These are phyloP conservation scores for Tetrapisispora namnaoensis DNA, from an alignment of 805 yeast genomes.

Conservation along the genomic window DNA sequence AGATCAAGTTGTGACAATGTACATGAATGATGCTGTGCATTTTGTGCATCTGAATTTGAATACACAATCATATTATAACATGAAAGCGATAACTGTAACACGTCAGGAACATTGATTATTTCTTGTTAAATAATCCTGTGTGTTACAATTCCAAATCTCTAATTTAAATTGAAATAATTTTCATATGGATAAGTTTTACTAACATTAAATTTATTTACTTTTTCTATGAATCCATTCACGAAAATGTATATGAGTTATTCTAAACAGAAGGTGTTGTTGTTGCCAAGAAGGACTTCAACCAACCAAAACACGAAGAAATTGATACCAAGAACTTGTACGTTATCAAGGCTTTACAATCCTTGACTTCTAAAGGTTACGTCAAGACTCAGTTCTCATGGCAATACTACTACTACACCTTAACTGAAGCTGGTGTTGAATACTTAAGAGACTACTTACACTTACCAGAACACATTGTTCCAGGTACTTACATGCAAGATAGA, in stretches of 20 bases:
- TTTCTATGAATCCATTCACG: not conserved
- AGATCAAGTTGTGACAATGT: too few relatives aligned
- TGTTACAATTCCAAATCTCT: too few relatives aligned
- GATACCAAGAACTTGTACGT: slow-evolving; percentile 96
- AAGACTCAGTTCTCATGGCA: slow-evolving; percentile 99
- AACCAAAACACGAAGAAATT: slow-evolving; percentile 95
- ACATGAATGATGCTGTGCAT: too few relatives aligned
- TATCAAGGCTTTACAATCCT: slow-evolving; percentile 98
- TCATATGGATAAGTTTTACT: slow-evolving; percentile 9
- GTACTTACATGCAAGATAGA: slow-evolving; percentile 92
- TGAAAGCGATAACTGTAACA: too few relatives aligned
- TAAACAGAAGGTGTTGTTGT: slow-evolving; percentile 94
- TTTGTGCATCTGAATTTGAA: too few relatives aligned
- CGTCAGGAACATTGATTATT: too few relatives aligned
- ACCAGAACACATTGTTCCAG: slow-evolving; percentile 97
- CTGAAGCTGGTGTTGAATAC: slow-evolving; percentile 98
- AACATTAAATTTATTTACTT: slow-evolving; percentile 9
- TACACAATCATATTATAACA: too few relatives aligned
- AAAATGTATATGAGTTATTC: not conserved
- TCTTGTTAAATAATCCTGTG: too few relatives aligned
- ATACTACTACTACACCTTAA: slow-evolving; percentile 99
- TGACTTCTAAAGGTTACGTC: slow-evolving; percentile 97
- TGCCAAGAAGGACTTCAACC: slow-evolving; percentile 98
- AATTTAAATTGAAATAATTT: too few relatives aligned
- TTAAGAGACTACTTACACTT: slow-evolving; percentile 96